Evolutionary conservation across 331 rosid genomes (phyloP), one percentile per base, ranked within the genome.

Genomic region (Arachis monticola): DNA sequence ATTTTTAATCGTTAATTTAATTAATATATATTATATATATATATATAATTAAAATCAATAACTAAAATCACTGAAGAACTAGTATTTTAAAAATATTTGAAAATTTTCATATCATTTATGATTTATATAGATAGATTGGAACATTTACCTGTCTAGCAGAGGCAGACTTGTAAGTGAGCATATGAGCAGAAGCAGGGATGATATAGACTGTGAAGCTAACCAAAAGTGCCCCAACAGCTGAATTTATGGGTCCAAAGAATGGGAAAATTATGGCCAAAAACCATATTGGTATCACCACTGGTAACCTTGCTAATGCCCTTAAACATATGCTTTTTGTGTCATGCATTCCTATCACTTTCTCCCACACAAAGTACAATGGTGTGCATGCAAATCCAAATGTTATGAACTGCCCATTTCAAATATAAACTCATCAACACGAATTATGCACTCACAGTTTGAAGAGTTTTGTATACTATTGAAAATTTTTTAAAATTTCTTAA

Each of bases 371-470:
- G 73, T 93, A 91, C 86, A 94, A 81, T 4, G 98, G 98, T 5
- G 98, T 94, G 44, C 97, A 88, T 59, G 98, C 97, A 81, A 94
- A 91, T 65, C 98, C 98, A 70, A 94, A 94, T 14, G 98, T 94
- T 66, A 94, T 91, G 59, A 94, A 90, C 98, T 94, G 93, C 72
- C 61, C 75, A 57, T 67, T 8, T 35, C 11, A 64, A 35, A 2
- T 38, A 17, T 1, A 67, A 41, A 55, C 1, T n/a, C n/a, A n/a
- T n/a, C n/a, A n/a, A n/a, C n/a, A n/a, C n/a, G n/a, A n/a, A n/a
- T n/a, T n/a, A n/a, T n/a, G n/a, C n/a, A n/a, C n/a, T n/a, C n/a
- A n/a, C n/a, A n/a, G n/a, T n/a, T n/a, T n/a, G n/a, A n/a, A n/a
- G n/a, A n/a, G n/a, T n/a, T n/a, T n/a, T n/a, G n/a, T n/a, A n/a